These are phyloP conservation scores for Cryptococcus hybrid DNA, from an alignment of 1,284 basidiomycete species.

Conservation along the genomic window DNA sequence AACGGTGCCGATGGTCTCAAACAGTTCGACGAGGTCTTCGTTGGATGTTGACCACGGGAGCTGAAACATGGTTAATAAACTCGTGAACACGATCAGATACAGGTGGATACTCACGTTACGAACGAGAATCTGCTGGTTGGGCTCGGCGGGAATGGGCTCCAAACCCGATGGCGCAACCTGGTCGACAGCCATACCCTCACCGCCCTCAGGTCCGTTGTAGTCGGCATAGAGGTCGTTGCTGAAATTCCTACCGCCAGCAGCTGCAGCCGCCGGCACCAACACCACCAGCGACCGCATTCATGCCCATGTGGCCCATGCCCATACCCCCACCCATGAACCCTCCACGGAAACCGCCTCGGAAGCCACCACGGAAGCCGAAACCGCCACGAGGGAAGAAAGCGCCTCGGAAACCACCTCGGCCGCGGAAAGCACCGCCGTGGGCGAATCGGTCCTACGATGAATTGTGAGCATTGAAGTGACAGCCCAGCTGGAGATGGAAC, in stretches of 20 bases:
- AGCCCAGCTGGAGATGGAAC: constrained; percentile 47
- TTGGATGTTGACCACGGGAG: constrained; percentile 99
- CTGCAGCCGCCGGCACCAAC: constrained; percentile 46
- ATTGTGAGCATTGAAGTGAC: constrained; percentile 4
- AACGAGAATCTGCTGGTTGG: constrained; percentile 95
- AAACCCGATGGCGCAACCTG: constrained; percentile 29
- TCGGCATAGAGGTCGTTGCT: constrained; percentile 50
- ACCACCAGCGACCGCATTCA: constrained; percentile 13
- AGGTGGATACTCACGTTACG: constrained; percentile 71
- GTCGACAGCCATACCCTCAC: constrained; percentile 28
- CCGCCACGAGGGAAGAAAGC: constrained; percentile 57
- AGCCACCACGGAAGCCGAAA: constrained; percentile 55
- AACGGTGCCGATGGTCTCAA: constrained; percentile 95
- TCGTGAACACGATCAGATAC: no score
- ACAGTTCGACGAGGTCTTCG: constrained; percentile 95
- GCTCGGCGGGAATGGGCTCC: constrained; percentile 59
- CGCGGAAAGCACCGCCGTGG: constrained; percentile 44
- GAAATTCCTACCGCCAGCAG: constrained; percentile 43
- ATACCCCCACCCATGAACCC: constrained; percentile 55
- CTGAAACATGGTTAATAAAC: constrained; percentile 51
- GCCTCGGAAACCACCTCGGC: constrained; percentile 31
- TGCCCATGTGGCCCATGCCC: constrained; percentile 45
- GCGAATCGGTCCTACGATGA: constrained; percentile 76
- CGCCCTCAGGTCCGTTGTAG: constrained; percentile 50
- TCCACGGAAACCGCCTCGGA: constrained; percentile 55